These are phyloP conservation scores for Phallus indusiatus DNA, from an alignment of 768 basidiomycete species.

Conservation along the genomic window DNA sequence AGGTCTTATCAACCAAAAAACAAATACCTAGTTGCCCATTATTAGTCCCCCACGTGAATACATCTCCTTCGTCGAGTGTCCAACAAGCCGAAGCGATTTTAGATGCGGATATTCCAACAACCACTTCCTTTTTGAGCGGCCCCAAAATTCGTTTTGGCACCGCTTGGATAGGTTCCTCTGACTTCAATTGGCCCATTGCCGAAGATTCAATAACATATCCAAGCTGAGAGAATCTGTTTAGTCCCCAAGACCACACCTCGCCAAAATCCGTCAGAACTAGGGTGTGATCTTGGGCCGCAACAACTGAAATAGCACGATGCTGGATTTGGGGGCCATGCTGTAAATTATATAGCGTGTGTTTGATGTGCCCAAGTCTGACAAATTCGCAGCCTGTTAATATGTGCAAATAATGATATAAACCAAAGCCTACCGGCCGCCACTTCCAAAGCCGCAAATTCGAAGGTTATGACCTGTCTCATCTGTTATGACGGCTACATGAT, in stretches of 20 bases:
- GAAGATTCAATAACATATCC: constrained; percentile 71
- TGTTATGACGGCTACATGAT: constrained; percentile 48
- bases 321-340: constrained; percentile 49
- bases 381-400: background rate
- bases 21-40: constrained; percentile 76
- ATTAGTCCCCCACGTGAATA: constrained; percentile 93
- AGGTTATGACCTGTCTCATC: constrained; percentile 65
- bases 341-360: constrained; percentile 73
- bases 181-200: constrained; percentile 6
- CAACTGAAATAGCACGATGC: constrained; percentile 51
- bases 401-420: background rate
- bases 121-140: constrained; percentile 65
- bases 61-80: constrained; percentile 45
- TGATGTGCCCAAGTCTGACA: constrained; percentile 56
- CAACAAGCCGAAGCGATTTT: constrained; percentile 85
- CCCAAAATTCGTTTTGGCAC: constrained; percentile 68
- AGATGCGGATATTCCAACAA: constrained; percentile 78
- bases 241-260: constrained; percentile 84
- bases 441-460: constrained; percentile 82
- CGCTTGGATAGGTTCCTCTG: constrained; percentile 69
- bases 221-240: constrained; percentile 82
- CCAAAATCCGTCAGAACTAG: constrained; percentile 73
- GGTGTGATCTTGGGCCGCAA: constrained; percentile 92
- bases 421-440: constrained; percentile 63
- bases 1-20: background rate